phyloP scores from a whole-genome alignment of 306 rosid species.

The Cucumis sativus region Cucumber_9930_V3 NC_026658.2:14854501-14855000 shows the following conservation, averaged over 20 bases:
- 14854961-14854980: background rate
- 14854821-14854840: no score
- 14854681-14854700: background rate
- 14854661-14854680: no score
- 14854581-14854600: background rate
- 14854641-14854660: background rate
- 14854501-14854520: no score
- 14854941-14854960: background rate
- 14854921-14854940: background rate
- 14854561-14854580: slow-evolving; percentile 3
- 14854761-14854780: no score
- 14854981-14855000: background rate
- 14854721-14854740: no score
- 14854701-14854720: background rate
- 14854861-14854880: no score
- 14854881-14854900: no score
- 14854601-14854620: background rate
- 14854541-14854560: slow-evolving; percentile 86
- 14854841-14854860: no score
- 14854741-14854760: background rate
- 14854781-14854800: background rate
- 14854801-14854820: no score
- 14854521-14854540: no score
- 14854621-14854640: background rate
- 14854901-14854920: background rate